Evolutionary conservation across 2,329 filamentous ascomycete genomes (phyloP).

Genomic region (Fusarium humuli): DNA sequence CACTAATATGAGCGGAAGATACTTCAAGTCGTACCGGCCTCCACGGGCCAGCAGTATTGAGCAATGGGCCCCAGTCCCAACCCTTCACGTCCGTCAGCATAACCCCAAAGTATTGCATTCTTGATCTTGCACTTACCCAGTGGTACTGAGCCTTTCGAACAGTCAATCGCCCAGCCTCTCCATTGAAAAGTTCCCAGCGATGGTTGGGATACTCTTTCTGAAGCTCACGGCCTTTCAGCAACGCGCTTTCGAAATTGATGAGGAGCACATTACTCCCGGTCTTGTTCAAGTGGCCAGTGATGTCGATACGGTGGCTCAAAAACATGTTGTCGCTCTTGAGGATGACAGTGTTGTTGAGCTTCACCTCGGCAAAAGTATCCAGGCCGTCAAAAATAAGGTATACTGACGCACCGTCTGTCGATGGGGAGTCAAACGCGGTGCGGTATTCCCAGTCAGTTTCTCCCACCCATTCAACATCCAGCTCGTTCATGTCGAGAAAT

Average conservation of each 20-base stretch:
- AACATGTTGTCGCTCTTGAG: conserved; percentile 13
- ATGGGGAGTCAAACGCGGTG: not conserved
- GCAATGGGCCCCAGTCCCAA: conserved; percentile 4
- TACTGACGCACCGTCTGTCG: not conserved
- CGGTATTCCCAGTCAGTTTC: conserved; percentile 1
- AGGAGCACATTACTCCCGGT: too few relatives aligned
- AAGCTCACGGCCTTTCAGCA: not conserved
- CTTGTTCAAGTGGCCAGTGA: not conserved
- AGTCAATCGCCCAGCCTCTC: not conserved
- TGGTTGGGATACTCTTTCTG: not conserved
- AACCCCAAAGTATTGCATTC: too few relatives aligned
- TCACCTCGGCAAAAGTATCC: conserved; percentile 4
- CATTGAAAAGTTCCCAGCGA: conserved; percentile 7
- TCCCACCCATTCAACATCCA: conserved; percentile 1
- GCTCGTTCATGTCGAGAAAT: conserved; percentile 11
- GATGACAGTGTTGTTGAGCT: not conserved
- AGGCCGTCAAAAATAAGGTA: conserved; percentile 2
- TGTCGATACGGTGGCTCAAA: not conserved
- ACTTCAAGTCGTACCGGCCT: conserved; percentile 1
- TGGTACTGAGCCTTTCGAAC: conserved; percentile 4
- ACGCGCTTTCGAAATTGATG: not conserved
- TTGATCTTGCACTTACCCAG: not conserved
- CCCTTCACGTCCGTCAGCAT: too few relatives aligned
- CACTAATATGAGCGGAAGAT: not conserved
- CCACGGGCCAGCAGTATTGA: conserved; percentile 6